phyloP scores from a whole-genome alignment of 371 early-diverging fungal genomes.

The Rhizomucor miehei region DNA sequence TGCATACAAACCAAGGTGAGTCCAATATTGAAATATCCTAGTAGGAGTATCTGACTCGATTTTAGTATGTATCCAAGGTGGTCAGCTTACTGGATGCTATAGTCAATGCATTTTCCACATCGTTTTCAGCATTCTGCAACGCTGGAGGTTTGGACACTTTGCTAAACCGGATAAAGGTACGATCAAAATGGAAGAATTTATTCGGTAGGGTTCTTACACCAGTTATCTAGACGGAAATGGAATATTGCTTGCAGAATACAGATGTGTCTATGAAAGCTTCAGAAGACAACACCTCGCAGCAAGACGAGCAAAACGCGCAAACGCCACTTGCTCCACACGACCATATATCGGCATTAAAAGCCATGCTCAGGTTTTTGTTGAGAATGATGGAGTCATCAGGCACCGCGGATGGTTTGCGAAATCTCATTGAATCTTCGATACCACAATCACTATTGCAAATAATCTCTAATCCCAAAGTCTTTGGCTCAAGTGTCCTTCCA shows the following conservation, averaged over 20 bases:
- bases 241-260: conserved; percentile 33
- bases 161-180: conserved; percentile 72
- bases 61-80: conserved; percentile 64
- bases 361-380: conserved; percentile 87
- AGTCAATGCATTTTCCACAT: conserved; percentile 71
- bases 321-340: conserved; percentile 46
- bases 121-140: conserved; percentile 79
- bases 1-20: conserved; percentile 55
- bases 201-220: background rate
- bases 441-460: conserved; percentile 73
- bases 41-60: background rate
- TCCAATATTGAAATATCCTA: background rate
- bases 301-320: conserved; percentile 4
- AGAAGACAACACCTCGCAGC: background rate
- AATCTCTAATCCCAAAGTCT: conserved; percentile 67
- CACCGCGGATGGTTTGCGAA: conserved; percentile 86
- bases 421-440: conserved; percentile 88
- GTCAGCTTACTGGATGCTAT: conserved; percentile 79
- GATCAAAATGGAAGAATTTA: background rate
- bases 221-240: conserved; percentile 45
- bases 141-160: conserved; percentile 80
- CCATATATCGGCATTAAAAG: conserved; percentile 67
- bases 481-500: conserved; percentile 74
- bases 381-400: conserved; percentile 93
- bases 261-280: conserved; percentile 37